These are phyloP conservation scores for Rosa rugosa DNA, from an alignment of 306 rosid species.

Conservation along the genomic window DNA sequence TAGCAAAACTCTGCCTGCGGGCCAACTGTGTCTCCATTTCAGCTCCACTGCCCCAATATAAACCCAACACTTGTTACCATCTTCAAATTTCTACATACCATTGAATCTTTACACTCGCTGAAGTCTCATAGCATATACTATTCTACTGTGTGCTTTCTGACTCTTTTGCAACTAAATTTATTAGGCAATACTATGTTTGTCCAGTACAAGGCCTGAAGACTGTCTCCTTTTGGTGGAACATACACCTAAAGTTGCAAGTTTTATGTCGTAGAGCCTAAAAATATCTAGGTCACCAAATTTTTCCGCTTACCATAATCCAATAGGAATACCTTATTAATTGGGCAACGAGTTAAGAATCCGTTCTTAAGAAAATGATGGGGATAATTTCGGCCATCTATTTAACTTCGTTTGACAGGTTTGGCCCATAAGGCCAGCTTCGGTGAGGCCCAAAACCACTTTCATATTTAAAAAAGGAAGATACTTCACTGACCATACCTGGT, in stretches of 20 bases:
- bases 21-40: conserved; percentile 31
- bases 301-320: too few relatives aligned
- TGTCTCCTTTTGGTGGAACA: conserved; percentile 18
- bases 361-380: too few relatives aligned
- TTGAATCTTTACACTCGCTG: background rate
- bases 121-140: background rate
- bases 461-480: too few relatives aligned
- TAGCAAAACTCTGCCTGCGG: conserved; percentile 21
- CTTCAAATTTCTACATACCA: background rate
- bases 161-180: background rate
- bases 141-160: background rate
- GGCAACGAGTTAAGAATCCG: too few relatives aligned
- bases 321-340: too few relatives aligned
- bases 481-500: too few relatives aligned
- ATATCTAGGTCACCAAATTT: too few relatives aligned
- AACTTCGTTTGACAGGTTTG: too few relatives aligned
- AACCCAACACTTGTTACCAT: conserved; percentile 16
- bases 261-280: background rate
- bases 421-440: too few relatives aligned
- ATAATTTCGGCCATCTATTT: too few relatives aligned
- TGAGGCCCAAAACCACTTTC: too few relatives aligned
- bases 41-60: conserved; percentile 28
- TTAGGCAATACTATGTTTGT: conserved; percentile 2
- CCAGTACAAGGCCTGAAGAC: conserved; percentile 6
- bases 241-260: conserved; percentile 1